Conservation (phyloP, 2,329 filamentous ascomycete species). For the Aspergillus hiratsukae region DNA sequence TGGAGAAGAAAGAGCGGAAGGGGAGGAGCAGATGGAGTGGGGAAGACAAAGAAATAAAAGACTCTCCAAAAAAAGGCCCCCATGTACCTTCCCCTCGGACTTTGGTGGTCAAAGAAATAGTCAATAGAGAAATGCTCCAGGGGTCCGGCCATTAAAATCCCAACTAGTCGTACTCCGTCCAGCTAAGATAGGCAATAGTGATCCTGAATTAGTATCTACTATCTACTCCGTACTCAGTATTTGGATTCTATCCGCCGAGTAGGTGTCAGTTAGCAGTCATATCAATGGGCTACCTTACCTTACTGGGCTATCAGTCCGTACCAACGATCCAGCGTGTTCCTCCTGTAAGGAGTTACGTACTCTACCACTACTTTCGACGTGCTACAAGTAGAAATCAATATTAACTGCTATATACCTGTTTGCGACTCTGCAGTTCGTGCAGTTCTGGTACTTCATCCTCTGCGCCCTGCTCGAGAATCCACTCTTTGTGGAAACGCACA, state of each 20-base stretch:
- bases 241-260: background rate
- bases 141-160: background rate
- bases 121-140: background rate
- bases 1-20: constrained; percentile 5
- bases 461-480: background rate
- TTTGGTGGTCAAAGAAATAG: background rate
- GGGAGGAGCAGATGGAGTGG: background rate
- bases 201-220: no score
- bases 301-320: no score
- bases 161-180: background rate
- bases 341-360: background rate
- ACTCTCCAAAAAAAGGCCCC: background rate
- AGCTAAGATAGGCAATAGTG: no score
- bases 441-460: background rate
- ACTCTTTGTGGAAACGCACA: no score
- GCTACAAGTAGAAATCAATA: background rate
- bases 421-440: background rate
- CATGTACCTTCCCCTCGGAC: background rate
- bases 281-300: no score
- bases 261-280: background rate
- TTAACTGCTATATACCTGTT: background rate
- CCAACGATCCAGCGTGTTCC: no score
- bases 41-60: background rate
- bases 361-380: background rate
- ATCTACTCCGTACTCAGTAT: background rate